These are phyloP conservation scores for Casuarina cunninghamiana DNA, from an alignment of 306 rosid species.

Conservation along the genomic window DNA sequence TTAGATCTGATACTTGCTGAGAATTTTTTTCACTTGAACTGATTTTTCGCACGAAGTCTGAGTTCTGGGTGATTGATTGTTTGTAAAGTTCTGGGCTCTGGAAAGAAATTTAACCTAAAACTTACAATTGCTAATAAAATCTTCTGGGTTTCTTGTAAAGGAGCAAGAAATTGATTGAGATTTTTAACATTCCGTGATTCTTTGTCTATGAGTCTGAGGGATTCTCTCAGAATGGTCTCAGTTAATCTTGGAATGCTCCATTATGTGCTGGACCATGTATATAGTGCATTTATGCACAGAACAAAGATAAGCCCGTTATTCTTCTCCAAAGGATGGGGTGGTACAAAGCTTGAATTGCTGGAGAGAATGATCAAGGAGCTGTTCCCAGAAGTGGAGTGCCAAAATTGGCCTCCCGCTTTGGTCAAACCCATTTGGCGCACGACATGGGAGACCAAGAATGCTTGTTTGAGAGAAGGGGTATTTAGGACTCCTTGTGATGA, in stretches of 20 bases:
- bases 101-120: not conserved
- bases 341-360: slow-evolving; percentile 73
- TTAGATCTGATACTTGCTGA: slow-evolving; percentile 23
- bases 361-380: slow-evolving; percentile 74
- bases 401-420: slow-evolving; percentile 70
- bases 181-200: not conserved
- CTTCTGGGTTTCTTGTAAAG: slow-evolving; percentile 11
- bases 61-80: not conserved
- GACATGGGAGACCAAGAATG: slow-evolving; percentile 73
- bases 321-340: slow-evolving; percentile 95
- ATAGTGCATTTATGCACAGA: slow-evolving; percentile 93
- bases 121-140: not conserved
- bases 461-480: slow-evolving; percentile 80
- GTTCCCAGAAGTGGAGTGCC: slow-evolving; percentile 64
- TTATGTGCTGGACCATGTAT: slow-evolving; percentile 85
- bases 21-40: not conserved
- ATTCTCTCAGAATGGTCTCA: slow-evolving; percentile 51
- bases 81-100: not conserved
- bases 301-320: slow-evolving; percentile 77
- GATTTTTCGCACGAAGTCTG: not conserved
- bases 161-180: not conserved
- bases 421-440: slow-evolving; percentile 79
- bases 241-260: slow-evolving; percentile 84
- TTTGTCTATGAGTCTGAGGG: not conserved
- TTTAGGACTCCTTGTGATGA: slow-evolving; percentile 90